Evolutionary conservation across 2,329 filamentous ascomycete species (phyloP).

Genomic region (Calonectria pteridis): DNA sequence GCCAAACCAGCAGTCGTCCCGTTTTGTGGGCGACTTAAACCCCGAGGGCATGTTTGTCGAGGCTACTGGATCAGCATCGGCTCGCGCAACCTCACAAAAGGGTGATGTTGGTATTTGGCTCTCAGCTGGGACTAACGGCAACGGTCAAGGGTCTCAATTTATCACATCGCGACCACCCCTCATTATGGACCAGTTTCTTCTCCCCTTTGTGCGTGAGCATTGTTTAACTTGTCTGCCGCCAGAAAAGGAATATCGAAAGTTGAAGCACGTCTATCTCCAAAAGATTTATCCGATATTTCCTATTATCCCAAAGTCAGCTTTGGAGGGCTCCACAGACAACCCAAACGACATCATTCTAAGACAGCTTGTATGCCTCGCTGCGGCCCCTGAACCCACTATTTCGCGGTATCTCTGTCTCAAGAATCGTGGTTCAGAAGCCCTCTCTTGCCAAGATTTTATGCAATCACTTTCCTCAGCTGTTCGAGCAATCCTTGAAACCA

Average conservation of each 20-base stretch:
- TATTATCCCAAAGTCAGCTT: conserved; percentile 56
- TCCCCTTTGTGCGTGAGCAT: conserved; percentile 59
- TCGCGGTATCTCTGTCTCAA: conserved; percentile 58
- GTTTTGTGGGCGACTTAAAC: conserved; percentile 71
- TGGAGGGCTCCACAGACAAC: conserved; percentile 47
- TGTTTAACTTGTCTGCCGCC: conserved; percentile 64
- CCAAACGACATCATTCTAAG: conserved; percentile 59
- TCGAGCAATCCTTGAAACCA: conserved; percentile 64
- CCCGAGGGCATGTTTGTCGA: conserved; percentile 72
- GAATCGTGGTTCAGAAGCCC: conserved; percentile 52
- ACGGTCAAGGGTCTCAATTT: conserved; percentile 51
- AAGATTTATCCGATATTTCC: conserved; percentile 69
- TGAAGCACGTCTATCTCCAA: conserved; percentile 62
- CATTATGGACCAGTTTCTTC: conserved; percentile 55
- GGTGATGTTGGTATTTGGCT: conserved; percentile 71
- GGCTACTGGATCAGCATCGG: conserved; percentile 56
- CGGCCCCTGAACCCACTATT: conserved; percentile 62
- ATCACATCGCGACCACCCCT: conserved; percentile 53
- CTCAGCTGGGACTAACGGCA: conserved; percentile 44
- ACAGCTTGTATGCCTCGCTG: conserved; percentile 68
- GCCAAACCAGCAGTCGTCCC: conserved; percentile 49
- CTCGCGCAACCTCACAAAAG: conserved; percentile 56
- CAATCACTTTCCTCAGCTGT: conserved; percentile 62
- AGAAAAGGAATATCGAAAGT: conserved; percentile 57
- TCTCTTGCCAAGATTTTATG: conserved; percentile 62